phyloP scores from a whole-genome alignment of 495 filamentous ascomycete species.

The Hyaloscypha bicolor region DNA sequence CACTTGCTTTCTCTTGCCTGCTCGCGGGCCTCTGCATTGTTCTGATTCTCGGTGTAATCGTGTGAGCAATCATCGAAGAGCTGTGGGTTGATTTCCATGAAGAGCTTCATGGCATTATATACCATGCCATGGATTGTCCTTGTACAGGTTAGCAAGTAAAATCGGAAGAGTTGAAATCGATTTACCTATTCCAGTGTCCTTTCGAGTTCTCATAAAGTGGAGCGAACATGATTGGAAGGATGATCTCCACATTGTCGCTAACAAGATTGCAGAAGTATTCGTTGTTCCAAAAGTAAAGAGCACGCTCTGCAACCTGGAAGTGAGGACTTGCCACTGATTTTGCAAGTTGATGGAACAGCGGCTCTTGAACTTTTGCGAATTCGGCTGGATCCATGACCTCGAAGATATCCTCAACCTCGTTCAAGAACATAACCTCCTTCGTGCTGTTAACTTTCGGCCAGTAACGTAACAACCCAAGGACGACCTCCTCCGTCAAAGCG shows the following conservation, averaged over 20 bases:
- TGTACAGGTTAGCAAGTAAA: constrained; percentile 16
- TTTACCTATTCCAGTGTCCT: constrained; percentile 97
- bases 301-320: constrained; percentile 97
- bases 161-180: neutral
- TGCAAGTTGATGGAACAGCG: constrained; percentile 93
- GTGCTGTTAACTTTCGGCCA: constrained; percentile 99
- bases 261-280: constrained; percentile 99
- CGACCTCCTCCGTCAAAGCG: constrained; percentile 95
- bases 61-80: constrained; percentile 98
- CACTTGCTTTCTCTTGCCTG: constrained; percentile 78
- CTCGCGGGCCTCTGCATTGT: constrained; percentile 78
- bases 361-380: constrained; percentile 98
- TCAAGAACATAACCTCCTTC: constrained; percentile 99
- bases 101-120: constrained; percentile 99
- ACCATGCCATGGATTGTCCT: constrained; percentile 99
- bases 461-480: constrained; percentile 90
- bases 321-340: constrained; percentile 98
- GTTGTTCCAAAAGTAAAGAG: constrained; percentile 99
- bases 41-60: constrained; percentile 96
- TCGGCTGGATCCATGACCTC: constrained; percentile 99
- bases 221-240: constrained; percentile 99
- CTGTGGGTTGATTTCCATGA: constrained; percentile 99
- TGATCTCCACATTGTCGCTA: constrained; percentile 98
- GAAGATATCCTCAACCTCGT: constrained; percentile 99
- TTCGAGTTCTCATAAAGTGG: constrained; percentile 99